Base-by-base conservation (phyloP, 2,329 filamentous ascomycete species). In the Fusarium hostae region DNA sequence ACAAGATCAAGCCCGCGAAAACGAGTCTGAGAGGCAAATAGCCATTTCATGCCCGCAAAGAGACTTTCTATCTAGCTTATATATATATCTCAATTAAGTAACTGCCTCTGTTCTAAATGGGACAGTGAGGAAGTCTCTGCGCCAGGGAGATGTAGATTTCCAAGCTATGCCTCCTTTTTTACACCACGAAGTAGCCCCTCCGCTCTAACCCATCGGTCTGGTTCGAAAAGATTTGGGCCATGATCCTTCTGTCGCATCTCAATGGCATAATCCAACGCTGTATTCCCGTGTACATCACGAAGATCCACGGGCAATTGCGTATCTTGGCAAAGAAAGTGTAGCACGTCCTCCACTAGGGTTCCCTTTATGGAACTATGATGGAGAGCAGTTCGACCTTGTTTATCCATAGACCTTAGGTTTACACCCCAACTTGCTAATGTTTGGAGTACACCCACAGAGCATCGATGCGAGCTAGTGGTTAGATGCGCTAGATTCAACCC, bases 211-310 rank as follows among this genome's bases (percentile, higher is more conserved):
- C 41, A 43, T 24, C 15, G 41, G 15, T 22, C 16, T 8, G 22
- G 9, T 2, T 43, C 16, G 4, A 18, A 24, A 5, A 4, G 6
- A 8, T 43, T 1, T 5, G 22, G 41, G 15, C 3, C 4, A 24
- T 43, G 9, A 2, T 11, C n/a, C 1, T 43, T 6, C 24, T 28
- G 3, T 45, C 26, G 2, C 24, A 20, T 12, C 24, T 28, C 18
- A 45, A 45, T 4, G 15, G 24, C 8, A 45, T 45, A 45, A 9
- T 45, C 11, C 43, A 28, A 28, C 8, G 43, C 24, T 5, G 18
- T 45, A 8, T 28, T 28, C 18, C 43, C 18, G 13, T 45, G 11
- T 9, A 20, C 7, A 13, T 45, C 24, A 13, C 18, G 10, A 0
- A 28, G 24, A 10, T 6, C 3, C 18, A 28, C 24, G 6, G 18